Percentiles rank a stretch among this genome's conserved stretches.
These are phyloP conservation scores for Tremella yokohamensis DNA, from an alignment of 768 basidiomycete genomes.

Conservation along the genomic window DNA sequence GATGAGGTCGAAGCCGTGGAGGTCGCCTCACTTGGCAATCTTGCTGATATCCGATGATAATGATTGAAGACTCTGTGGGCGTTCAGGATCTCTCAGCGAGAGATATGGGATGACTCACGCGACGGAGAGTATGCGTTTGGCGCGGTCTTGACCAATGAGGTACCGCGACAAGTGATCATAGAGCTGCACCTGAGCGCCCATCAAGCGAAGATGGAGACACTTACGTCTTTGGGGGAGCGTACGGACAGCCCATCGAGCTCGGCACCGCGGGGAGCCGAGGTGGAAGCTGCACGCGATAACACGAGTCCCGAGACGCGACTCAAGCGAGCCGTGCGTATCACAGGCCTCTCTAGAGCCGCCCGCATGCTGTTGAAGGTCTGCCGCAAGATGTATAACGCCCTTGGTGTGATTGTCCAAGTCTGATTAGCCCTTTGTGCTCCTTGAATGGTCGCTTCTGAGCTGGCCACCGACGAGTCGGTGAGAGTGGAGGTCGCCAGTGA, in stretches of 20 bases:
- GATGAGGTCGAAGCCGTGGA: constrained; percentile 12
- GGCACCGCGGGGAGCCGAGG: not conserved
- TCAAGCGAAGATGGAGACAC: not conserved
- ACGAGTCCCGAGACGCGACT: no score
- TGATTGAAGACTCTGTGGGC: constrained; percentile 75
- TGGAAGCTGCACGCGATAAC: no score
- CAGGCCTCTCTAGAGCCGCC: no score
- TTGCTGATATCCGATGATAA: constrained; percentile 67
- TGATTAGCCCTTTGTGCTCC: no score
- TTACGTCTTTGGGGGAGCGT: constrained; percentile 34
- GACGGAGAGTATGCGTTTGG: constrained; percentile 90
- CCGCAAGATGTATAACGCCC: no score
- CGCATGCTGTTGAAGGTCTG: no score
- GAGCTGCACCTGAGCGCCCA: constrained; percentile 57
- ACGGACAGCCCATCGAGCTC: constrained; percentile 17
- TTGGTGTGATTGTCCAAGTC: no score
- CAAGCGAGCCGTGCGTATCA: no score
- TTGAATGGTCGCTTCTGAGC: no score
- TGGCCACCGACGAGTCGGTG: no score
- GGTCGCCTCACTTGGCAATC: not conserved
- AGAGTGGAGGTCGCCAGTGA: no score
- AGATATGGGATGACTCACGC: constrained; percentile 62
- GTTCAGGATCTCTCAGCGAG: not conserved
- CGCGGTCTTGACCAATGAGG: constrained; percentile 83
- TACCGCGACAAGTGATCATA: constrained; percentile 81